phyloP scores from a whole-genome alignment of 257 asterid species.

The Solanum virginianum region DNA sequence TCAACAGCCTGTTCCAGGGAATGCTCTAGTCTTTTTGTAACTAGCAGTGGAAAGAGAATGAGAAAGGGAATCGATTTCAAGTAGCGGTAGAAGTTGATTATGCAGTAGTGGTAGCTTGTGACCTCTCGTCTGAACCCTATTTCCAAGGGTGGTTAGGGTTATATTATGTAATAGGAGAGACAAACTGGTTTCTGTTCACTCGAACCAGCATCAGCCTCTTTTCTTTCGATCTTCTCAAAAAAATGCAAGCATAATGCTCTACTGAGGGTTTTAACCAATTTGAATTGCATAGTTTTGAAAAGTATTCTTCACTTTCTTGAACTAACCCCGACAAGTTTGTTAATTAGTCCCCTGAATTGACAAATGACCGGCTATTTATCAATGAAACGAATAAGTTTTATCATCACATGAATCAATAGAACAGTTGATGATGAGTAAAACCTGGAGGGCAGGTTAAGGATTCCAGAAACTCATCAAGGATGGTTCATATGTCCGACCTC shows the following conservation, averaged over 20 bases:
- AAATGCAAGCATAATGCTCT: conserved; percentile 61
- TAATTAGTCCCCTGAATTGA: not conserved
- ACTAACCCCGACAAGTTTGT: conserved; percentile 30
- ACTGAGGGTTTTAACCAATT: conserved; percentile 25
- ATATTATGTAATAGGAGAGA: conserved; percentile 35
- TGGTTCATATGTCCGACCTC: not conserved
- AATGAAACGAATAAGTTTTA: not conserved
- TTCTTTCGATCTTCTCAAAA: conserved; percentile 76
- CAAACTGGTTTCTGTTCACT: conserved; percentile 84
- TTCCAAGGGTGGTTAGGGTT: not conserved
- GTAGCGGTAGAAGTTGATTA: too few relatives aligned
- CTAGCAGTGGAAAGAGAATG: too few relatives aligned
- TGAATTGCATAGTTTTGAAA: conserved; percentile 29
- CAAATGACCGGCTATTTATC: not conserved
- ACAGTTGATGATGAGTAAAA: not conserved
- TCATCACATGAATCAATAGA: not conserved
- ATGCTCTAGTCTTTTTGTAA: too few relatives aligned
- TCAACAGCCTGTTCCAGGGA: too few relatives aligned
- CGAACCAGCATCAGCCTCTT: conserved; percentile 86
- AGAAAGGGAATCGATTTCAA: too few relatives aligned
- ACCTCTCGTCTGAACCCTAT: too few relatives aligned
- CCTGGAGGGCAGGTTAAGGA: not conserved
- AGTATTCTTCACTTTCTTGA: conserved; percentile 37
- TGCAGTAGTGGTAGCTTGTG: too few relatives aligned
- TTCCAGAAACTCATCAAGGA: not conserved